phyloP scores from a whole-genome alignment of 2,329 filamentous ascomycete species.

The Microsporum ferrugineum region DNA sequence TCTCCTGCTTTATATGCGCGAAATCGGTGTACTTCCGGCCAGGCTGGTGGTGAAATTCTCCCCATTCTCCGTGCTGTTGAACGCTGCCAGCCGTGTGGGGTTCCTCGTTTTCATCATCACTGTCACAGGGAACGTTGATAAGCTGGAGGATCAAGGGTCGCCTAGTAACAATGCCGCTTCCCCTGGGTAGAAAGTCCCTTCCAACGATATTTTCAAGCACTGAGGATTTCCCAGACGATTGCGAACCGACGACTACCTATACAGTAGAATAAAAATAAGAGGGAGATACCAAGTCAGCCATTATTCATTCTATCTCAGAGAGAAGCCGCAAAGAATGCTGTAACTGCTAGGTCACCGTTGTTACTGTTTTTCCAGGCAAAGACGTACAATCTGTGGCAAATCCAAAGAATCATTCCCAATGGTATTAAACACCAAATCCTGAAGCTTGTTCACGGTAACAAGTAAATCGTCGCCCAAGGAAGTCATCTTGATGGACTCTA shows the following conservation, averaged over 20 bases:
- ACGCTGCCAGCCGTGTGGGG: conserved; percentile 70
- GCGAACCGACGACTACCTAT: conserved; percentile 94
- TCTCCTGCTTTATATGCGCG: conserved; percentile 84
- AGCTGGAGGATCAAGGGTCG: conserved; percentile 92
- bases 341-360: neutral
- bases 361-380: neutral
- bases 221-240: conserved; percentile 96
- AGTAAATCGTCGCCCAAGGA: conserved; percentile 92
- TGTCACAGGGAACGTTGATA: conserved; percentile 78
- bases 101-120: conserved; percentile 58
- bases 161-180: conserved; percentile 91
- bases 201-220: conserved; percentile 98
- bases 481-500: conserved; percentile 52
- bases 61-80: conserved; percentile 62
- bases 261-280: conserved; percentile 14
- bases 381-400: conserved; percentile 86
- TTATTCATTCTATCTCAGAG: neutral
- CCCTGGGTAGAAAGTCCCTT: conserved; percentile 89
- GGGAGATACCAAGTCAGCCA: conserved; percentile 1
- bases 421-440: conserved; percentile 98
- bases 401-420: conserved; percentile 98
- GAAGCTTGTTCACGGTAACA: conserved; percentile 91
- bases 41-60: conserved; percentile 91
- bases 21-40: conserved; percentile 86
- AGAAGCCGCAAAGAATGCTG: neutral